phyloP scores from a whole-genome alignment of 2,329 filamentous ascomycete species.

The Alternaria consortialis region DNA sequence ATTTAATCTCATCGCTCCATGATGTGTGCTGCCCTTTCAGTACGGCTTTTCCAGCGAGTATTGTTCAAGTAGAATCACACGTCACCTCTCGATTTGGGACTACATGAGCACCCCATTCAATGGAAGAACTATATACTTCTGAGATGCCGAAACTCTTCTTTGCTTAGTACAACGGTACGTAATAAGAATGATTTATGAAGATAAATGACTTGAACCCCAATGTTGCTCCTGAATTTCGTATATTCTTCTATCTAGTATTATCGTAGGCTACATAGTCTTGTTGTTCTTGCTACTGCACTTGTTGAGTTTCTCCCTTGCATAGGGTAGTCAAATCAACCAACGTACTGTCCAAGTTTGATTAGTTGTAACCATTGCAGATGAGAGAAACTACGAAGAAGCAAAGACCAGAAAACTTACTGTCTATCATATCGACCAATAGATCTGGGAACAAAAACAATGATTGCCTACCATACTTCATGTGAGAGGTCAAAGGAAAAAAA shows the following conservation, averaged over 20 bases:
- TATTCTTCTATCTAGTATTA: too few relatives aligned
- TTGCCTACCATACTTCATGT: not conserved
- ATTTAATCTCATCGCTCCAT: not conserved
- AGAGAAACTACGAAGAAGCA: not conserved
- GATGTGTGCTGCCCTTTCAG: not conserved
- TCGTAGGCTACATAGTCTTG: too few relatives aligned
- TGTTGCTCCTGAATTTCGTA: too few relatives aligned
- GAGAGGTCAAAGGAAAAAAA: not conserved
- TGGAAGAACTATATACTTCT: too few relatives aligned
- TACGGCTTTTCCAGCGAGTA: not conserved
- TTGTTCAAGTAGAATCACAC: not conserved
- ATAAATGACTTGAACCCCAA: too few relatives aligned
- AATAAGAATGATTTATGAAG: too few relatives aligned
- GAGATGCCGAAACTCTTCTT: too few relatives aligned
- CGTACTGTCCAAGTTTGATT: not conserved
- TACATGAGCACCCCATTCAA: too few relatives aligned
- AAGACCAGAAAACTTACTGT: accelerated
- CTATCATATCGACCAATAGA: not conserved
- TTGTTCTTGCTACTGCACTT: too few relatives aligned
- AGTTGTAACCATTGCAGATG: not conserved
- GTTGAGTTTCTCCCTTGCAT: too few relatives aligned
- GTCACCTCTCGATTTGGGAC: accelerated
- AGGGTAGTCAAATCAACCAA: not conserved
- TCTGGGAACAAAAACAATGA: not conserved
- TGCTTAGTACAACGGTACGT: too few relatives aligned